A percentile compares a stretch with the other conserved stretches of the same genome.
These are phyloP conservation scores for Penicillium sp. DNA, from an alignment of 2,329 filamentous ascomycete species.

Conservation along the genomic window DNA sequence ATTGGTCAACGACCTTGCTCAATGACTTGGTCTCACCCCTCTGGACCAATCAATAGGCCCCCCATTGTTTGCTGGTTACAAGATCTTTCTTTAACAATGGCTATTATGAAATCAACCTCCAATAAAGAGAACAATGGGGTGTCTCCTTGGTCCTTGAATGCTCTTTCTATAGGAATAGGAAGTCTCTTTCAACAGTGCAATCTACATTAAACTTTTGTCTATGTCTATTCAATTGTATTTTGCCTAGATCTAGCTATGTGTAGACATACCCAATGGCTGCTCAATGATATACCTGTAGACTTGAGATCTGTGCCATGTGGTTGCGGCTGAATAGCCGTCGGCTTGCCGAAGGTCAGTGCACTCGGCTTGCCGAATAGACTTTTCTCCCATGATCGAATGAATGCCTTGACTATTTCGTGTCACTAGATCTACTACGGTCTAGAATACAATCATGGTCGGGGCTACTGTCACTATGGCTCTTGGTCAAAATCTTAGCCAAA, in stretches of 20 bases:
- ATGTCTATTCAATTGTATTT: background rate
- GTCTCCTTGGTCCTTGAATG: background rate
- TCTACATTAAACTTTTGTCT: no score
- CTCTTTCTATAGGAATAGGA: background rate
- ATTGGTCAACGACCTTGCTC: background rate
- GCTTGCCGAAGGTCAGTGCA: background rate
- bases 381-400: background rate
- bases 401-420: background rate
- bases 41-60: background rate
- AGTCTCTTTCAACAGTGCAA: background rate
- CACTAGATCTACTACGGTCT: background rate
- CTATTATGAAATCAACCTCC: background rate
- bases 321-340: background rate
- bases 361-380: background rate
- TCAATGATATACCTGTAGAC: background rate
- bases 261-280: background rate
- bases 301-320: background rate
- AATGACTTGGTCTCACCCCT: background rate
- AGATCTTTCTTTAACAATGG: background rate
- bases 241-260: background rate
- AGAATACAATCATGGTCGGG: background rate
- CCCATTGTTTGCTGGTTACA: background rate
- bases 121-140: slow-evolving; percentile 1
- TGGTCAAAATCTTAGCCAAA: background rate
- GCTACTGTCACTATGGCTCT: background rate